These are phyloP conservation scores for Quercus engelmannii DNA, from an alignment of 306 rosid genomes.

Conservation along the genomic window DNA sequence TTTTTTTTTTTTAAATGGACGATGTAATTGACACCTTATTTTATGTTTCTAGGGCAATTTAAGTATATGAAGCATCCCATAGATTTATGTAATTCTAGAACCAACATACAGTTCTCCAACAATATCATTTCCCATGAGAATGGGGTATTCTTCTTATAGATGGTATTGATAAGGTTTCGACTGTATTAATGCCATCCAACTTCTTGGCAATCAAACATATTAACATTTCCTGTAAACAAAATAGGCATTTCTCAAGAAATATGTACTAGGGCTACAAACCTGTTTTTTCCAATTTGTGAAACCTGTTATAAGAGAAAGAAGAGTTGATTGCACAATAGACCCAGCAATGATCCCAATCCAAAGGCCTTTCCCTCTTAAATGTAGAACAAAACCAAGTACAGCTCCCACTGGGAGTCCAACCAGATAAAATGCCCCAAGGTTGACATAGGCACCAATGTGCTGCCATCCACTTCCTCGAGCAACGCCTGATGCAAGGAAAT, in stretches of 20 bases:
- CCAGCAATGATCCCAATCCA: constrained; percentile 39
- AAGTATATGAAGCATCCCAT: too few relatives aligned
- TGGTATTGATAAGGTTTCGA: too few relatives aligned
- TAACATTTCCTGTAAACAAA: neutral
- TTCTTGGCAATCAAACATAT: neutral
- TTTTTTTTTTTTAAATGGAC: too few relatives aligned
- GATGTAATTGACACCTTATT: too few relatives aligned
- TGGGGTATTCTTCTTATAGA: too few relatives aligned
- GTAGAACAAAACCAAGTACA: constrained; percentile 27
- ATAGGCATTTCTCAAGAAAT: neutral
- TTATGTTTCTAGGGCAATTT: too few relatives aligned
- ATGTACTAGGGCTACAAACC: constrained; percentile 15
- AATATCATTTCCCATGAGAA: too few relatives aligned
- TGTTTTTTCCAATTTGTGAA: constrained; percentile 38
- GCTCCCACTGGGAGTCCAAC: constrained; percentile 30
- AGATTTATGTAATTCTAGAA: too few relatives aligned
- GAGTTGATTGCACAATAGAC: constrained; percentile 27
- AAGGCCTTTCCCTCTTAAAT: constrained; percentile 37
- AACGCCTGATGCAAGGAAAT: constrained; percentile 16
- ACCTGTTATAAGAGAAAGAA: constrained; percentile 22
- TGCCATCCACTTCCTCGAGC: constrained; percentile 51
- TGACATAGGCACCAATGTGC: constrained; percentile 30
- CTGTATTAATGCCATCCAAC: too few relatives aligned
- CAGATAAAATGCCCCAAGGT: constrained; percentile 34
- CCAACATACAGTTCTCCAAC: too few relatives aligned